Evolutionary conservation across 495 filamentous ascomycete genomes (phyloP), one percentile per base, ranked within the genome.

Genomic region (Chaetomium tenue): DNA sequence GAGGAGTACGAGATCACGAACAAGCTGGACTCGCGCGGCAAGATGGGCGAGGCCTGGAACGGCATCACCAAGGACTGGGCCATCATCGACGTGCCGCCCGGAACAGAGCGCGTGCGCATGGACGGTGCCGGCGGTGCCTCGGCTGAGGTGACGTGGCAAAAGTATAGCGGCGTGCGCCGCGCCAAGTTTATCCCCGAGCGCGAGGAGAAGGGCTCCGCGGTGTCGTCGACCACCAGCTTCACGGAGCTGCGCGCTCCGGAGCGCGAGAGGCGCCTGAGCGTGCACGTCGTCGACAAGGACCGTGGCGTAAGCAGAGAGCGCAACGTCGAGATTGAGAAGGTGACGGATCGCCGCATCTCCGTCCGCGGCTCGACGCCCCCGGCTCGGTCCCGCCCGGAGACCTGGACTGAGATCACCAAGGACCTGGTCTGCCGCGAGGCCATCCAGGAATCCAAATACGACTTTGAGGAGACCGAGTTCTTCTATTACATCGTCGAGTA

Each of bases 351-450:
- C 20, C 71, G 78, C 23, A 73, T 81, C 52, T 66, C 72, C 26
- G 71, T 77, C 63, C 76, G 71, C 48, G 63, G 70, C 23, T 68
- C 64, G 15, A 68, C 69, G 13, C 50, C 70, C 13, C 70, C 77
- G 0, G 77, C 77, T 12, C 78, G 81, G 37, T 7, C 33, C 33
- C 81, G 83, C 58, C 87, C 86, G 54, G 85, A 89, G 63, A 88
- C 96, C 75, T 98, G 95, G 95, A 98, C 94, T 0, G 94, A 98
- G 73, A 92, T 98, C 68, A 96, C 93, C 9, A 97, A 96, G 78
- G 92, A 96, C 68, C 75, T 98, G 54, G 91, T 98, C 15, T 83
- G 88, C 46, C 84, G 86, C 61, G 93, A 98, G 71, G 95, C 94
- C 0, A 91, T 98, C 67, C 88, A 96, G 64, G 78, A 87, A 58